phyloP scores from a whole-genome alignment of 768 basidiomycete species.

The Rhizopogon vesiculosus region DNA sequence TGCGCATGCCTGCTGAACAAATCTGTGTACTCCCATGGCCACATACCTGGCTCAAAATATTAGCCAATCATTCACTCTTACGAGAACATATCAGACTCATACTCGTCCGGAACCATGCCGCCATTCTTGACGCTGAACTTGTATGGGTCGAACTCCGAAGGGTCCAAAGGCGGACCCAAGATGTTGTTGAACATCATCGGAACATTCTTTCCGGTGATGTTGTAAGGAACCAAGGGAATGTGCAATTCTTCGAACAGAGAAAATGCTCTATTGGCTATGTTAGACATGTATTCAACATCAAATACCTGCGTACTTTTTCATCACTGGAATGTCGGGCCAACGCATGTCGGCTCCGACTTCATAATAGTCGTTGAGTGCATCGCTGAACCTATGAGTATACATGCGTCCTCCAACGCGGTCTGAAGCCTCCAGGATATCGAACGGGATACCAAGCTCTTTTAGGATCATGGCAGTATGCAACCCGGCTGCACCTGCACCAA shows the following conservation, averaged over 20 bases:
- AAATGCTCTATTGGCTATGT: neutral
- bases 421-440: conserved; percentile 14
- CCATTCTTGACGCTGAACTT: neutral
- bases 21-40: neutral
- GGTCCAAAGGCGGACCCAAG: neutral
- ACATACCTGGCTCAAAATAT: neutral
- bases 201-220: neutral
- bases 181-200: neutral
- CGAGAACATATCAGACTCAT: neutral
- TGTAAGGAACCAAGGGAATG: neutral
- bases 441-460: conserved; percentile 13
- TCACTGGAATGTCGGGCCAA: neutral
- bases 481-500: conserved; percentile 14
- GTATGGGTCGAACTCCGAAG: neutral
- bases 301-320: neutral
- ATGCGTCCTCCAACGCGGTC: conserved; percentile 14
- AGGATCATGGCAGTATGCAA: conserved; percentile 17
- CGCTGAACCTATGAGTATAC: conserved; percentile 6
- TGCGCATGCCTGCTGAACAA: neutral
- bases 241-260: neutral
- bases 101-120: neutral
- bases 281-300: neutral
- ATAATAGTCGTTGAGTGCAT: neutral
- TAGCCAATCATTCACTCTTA: neutral
- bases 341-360: neutral